Percentiles rank a stretch among this genome's conserved stretches.
These are phyloP conservation scores for Phaeosphaeria sp. DNA, from an alignment of 2,329 filamentous ascomycete species.

Conservation along the genomic window DNA sequence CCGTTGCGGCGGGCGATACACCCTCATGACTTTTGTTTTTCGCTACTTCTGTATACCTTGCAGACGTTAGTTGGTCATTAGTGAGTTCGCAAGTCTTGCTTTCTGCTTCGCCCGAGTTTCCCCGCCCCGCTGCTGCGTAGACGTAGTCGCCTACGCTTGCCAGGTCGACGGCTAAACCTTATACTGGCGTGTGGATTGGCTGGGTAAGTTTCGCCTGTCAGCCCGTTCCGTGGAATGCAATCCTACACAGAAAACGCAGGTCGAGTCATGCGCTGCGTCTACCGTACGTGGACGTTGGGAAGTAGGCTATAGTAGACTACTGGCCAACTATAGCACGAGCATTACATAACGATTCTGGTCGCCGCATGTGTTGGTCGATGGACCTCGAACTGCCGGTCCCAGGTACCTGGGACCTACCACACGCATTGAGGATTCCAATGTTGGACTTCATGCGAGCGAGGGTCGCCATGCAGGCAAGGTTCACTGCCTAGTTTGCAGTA, in stretches of 20 bases:
- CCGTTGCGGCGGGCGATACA: background rate
- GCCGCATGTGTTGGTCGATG: background rate
- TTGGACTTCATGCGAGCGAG: too few species aligned
- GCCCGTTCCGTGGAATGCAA: background rate
- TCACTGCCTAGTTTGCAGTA: background rate
- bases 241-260: background rate
- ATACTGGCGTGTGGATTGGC: background rate
- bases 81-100: background rate
- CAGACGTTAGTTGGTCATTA: background rate
- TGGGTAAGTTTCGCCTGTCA: background rate
- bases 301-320: background rate
- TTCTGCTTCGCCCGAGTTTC: background rate
- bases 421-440: background rate
- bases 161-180: slow-evolving; percentile 12
- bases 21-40: background rate
- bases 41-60: background rate
- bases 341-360: background rate
- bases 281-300: background rate
- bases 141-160: slow-evolving; percentile 16
- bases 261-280: background rate
- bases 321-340: background rate
- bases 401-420: background rate
- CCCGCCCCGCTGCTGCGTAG: background rate
- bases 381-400: background rate
- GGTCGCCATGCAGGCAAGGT: background rate